Conservation (phyloP, 1,139 yeast species). For the Nakaseomyces nivariensis region DNA sequence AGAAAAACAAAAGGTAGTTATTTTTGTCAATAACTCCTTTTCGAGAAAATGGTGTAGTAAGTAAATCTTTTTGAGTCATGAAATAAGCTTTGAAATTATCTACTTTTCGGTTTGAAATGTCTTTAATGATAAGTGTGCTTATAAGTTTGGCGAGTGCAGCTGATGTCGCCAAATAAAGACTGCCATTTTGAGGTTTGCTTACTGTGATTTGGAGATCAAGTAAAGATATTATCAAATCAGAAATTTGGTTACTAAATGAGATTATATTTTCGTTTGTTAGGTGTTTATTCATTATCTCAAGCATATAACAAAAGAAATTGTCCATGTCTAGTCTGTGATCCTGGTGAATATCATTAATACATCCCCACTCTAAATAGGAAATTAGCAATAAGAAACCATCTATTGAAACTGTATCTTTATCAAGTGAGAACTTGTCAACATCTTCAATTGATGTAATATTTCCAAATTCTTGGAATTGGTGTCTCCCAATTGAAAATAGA, state of each 20-base stretch:
- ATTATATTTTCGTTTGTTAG: background rate
- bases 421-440: background rate
- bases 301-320: background rate
- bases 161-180: background rate
- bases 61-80: slow-evolving; percentile 1
- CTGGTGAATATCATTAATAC: slow-evolving; percentile 1
- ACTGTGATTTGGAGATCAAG: background rate
- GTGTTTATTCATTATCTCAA: background rate
- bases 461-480: background rate
- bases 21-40: background rate
- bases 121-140: background rate
- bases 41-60: background rate
- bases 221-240: background rate
- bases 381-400: background rate
- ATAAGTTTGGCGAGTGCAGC: background rate
- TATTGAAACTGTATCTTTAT: background rate
- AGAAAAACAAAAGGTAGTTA: background rate
- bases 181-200: background rate
- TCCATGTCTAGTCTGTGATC: background rate
- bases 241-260: background rate
- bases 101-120: background rate
- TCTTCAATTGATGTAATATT: background rate
- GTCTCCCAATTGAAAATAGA: slow-evolving; percentile 4
- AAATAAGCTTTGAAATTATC: background rate
- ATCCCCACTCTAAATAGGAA: background rate